phyloP scores from a whole-genome alignment of 805 yeast genomes.

The Torulaspora quercuum region DNA sequence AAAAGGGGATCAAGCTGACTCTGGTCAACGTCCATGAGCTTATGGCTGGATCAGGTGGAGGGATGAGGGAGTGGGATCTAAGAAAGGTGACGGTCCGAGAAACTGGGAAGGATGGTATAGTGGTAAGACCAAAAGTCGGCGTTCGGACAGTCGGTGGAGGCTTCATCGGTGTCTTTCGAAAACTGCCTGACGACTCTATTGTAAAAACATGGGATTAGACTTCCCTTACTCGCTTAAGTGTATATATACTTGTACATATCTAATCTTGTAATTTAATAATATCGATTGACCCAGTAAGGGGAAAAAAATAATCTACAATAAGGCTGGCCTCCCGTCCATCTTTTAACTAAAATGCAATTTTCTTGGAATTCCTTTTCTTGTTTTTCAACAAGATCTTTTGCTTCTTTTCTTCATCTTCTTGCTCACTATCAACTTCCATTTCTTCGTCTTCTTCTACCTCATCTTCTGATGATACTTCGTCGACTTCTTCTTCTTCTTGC shows the following conservation, averaged over 20 bases:
- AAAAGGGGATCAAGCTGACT: conserved; percentile 36
- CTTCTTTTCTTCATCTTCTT: conserved; percentile 47
- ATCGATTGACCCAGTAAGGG: conserved; percentile 5
- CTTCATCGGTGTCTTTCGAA: conserved; percentile 45
- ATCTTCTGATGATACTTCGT: conserved; percentile 43
- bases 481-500: conserved; percentile 50
- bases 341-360: conserved; percentile 34
- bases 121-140: conserved; percentile 52
- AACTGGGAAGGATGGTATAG: conserved; percentile 41
- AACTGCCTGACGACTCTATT: conserved; percentile 21
- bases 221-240: conserved; percentile 7
- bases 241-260: conserved; percentile 11
- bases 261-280: conserved; percentile 3
- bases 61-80: conserved; percentile 51
- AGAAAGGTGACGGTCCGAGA: conserved; percentile 41
- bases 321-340: conserved; percentile 1
- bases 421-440: conserved; percentile 48
- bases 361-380: conserved; percentile 47
- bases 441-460: conserved; percentile 47
- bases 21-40: conserved; percentile 43
- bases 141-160: conserved; percentile 49
- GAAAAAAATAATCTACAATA: conserved; percentile 11
- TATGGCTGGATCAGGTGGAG: conserved; percentile 45
- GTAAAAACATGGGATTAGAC: conserved; percentile 13
- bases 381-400: conserved; percentile 59